Conservation (phyloP, 140 eudicot species). For the Flaveria floridana region DNA sequence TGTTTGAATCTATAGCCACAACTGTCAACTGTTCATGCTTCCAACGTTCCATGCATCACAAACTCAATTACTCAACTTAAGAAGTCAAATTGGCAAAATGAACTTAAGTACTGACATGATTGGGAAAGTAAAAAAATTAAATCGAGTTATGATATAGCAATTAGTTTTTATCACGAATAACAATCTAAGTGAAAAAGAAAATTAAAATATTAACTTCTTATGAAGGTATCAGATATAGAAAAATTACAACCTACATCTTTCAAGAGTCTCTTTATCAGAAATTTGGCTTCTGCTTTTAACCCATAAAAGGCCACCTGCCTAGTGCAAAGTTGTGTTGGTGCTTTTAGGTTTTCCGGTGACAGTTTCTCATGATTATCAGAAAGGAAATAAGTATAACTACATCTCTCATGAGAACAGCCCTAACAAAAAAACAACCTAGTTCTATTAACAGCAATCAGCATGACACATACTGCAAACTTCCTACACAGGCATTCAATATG, state of each 20-base stretch:
- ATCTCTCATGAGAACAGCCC: background rate
- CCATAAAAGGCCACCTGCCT: background rate
- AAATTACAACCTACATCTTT: constrained; percentile 5
- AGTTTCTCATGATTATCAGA: background rate
- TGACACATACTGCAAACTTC: constrained; percentile 8
- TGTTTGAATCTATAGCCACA: background rate
- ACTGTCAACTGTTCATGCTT: background rate
- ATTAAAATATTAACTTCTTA: background rate
- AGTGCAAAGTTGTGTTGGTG: background rate
- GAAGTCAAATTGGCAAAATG: background rate
- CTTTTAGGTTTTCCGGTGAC: background rate
- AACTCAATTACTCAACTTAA: background rate
- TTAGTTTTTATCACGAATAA: background rate
- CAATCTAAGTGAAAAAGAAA: background rate
- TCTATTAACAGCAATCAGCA: constrained; percentile 13
- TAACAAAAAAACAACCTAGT: constrained; percentile 8
- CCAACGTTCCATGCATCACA: background rate
- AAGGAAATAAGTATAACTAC: background rate
- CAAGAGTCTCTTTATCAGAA: background rate
- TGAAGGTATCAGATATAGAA: constrained; percentile 6
- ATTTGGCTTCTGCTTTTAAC: background rate
- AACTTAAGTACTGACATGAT: background rate
- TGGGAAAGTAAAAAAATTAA: background rate
- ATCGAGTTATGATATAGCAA: background rate
- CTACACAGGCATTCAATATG: constrained; percentile 6